These are phyloP conservation scores for Coelastrella sp. DNA, from an alignment of 139 green algal species.

Conservation along the genomic window DNA sequence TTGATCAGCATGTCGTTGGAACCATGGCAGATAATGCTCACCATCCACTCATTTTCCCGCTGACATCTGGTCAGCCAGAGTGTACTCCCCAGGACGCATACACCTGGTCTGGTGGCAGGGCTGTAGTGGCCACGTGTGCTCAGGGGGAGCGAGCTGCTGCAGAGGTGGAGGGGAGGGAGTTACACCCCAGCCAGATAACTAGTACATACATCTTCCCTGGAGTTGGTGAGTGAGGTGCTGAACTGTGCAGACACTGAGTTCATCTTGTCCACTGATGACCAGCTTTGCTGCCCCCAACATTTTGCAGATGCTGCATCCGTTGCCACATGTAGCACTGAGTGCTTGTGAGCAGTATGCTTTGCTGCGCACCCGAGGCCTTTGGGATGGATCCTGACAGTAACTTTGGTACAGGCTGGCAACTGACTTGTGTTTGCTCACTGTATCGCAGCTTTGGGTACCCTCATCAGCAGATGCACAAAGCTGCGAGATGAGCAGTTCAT, in stretches of 20 bases:
- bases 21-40: slow-evolving; percentile 62
- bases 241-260: too few relatives aligned
- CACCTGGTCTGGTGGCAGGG: slow-evolving; percentile 54
- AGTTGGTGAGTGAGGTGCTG: slow-evolving; percentile 46
- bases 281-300: neutral
- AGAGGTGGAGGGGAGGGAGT: neutral
- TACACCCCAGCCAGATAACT: slow-evolving; percentile 58
- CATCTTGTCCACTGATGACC: too few relatives aligned
- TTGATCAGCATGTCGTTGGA: slow-evolving; percentile 61
- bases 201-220: slow-evolving; percentile 81
- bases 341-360: too few relatives aligned
- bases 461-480: slow-evolving; percentile 69
- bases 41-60: slow-evolving; percentile 83
- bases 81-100: slow-evolving; percentile 74
- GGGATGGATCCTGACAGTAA: too few relatives aligned
- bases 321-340: too few relatives aligned
- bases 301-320: neutral
- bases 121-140: slow-evolving; percentile 40
- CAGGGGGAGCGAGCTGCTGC: neutral
- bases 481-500: slow-evolving; percentile 90
- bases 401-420: too few relatives aligned
- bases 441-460: slow-evolving; percentile 50
- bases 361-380: too few relatives aligned
- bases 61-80: slow-evolving; percentile 71
- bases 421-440: too few relatives aligned